phyloP scores from a whole-genome alignment of 2,329 filamentous ascomycete species.

The Neodidymelliopsis sp. region DNA sequence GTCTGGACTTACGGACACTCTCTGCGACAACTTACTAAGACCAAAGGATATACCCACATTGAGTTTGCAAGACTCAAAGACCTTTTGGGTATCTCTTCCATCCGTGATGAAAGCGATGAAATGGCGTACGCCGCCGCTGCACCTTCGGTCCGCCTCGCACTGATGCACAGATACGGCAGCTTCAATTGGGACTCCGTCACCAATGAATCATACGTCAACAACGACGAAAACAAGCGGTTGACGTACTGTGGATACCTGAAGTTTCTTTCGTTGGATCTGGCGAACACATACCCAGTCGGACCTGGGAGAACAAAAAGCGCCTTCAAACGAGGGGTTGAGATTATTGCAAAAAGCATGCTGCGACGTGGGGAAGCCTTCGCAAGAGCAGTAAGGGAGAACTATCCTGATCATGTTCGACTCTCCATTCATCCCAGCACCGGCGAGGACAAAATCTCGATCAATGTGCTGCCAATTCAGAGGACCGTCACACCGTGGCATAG shows the following conservation, averaged over 20 bases:
- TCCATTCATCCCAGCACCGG: constrained; percentile 42
- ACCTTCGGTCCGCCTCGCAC: constrained; percentile 23
- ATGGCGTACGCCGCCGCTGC: constrained; percentile 28
- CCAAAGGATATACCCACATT: constrained; percentile 23
- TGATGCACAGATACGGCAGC: constrained; percentile 25
- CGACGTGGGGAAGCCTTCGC: constrained; percentile 36
- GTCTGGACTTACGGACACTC: constrained; percentile 49
- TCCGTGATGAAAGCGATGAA: constrained; percentile 18
- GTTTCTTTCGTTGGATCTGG: constrained; percentile 26
- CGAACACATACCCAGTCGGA: constrained; percentile 9
- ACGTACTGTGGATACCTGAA: constrained; percentile 31
- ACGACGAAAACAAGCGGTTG: constrained; percentile 20
- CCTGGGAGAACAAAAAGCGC: constrained; percentile 21
- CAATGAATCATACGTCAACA: constrained; percentile 18
- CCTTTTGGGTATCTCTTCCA: constrained; percentile 16
- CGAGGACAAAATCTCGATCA: constrained; percentile 34
- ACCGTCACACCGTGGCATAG: constrained; percentile 33
- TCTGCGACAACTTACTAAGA: constrained; percentile 19
- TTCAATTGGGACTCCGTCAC: constrained; percentile 17
- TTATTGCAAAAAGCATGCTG: constrained; percentile 39
- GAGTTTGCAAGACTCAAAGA: constrained; percentile 26
- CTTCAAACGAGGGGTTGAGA: constrained; percentile 34
- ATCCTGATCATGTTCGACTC: constrained; percentile 29
- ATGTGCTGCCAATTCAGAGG: constrained; percentile 21
- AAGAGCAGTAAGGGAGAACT: constrained; percentile 23